Evolutionary conservation across 805 yeast species (phyloP).

Genomic region (Lipomyces orientalis): DNA sequence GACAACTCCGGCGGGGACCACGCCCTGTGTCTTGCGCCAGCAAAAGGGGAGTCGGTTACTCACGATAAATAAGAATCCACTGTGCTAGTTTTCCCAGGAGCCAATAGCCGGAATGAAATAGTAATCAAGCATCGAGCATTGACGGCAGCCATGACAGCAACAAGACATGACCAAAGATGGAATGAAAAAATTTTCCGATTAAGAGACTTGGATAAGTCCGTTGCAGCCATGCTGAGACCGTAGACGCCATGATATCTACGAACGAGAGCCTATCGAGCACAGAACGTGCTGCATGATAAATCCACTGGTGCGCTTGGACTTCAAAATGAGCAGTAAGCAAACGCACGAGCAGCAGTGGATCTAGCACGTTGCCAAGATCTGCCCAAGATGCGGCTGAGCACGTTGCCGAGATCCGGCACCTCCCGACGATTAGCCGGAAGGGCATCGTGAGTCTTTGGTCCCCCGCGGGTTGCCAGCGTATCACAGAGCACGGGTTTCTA

Average conservation of each 20-base stretch:
- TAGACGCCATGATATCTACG: background rate
- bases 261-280: background rate
- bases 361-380: background rate
- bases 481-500: too few species aligned
- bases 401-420: background rate
- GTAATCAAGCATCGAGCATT: background rate
- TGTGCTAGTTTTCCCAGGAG: too few species aligned
- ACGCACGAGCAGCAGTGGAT: background rate
- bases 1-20: background rate
- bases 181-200: too few species aligned
- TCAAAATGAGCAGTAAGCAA: too few species aligned
- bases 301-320: too few species aligned
- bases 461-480: too few species aligned
- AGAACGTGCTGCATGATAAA: background rate
- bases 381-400: too few species aligned
- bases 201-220: too few species aligned
- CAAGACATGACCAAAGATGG: background rate
- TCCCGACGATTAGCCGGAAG: background rate
- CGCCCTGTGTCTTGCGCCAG: background rate
- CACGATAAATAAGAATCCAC: background rate
- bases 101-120: too few species aligned
- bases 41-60: too few species aligned
- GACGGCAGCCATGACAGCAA: background rate
- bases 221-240: too few species aligned
- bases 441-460: too few species aligned